Evolutionary conservation across 129 eudicot species (phyloP), one percentile per base, ranked within the genome.

Genomic region (Tagetes erecta): DNA sequence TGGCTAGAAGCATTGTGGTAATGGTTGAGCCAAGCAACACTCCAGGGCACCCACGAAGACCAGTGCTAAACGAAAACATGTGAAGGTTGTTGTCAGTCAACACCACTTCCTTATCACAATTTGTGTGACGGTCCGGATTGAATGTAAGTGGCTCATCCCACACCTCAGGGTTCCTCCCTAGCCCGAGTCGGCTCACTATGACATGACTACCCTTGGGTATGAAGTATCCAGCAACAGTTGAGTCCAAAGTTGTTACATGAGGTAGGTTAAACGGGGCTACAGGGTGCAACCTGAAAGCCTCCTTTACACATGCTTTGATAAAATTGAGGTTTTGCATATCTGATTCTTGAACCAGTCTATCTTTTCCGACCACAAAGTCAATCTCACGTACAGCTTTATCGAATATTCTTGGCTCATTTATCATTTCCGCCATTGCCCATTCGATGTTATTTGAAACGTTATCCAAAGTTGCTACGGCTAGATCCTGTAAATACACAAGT

Each of bases 191-290:
- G 11, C 62, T 55, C 62, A 55, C 62, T 14, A 55, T 5, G 8
- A 55, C 33, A 20, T 55, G 62, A 55, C 62, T 57, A 31, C 64
- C 64, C 64, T 57, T 57, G 39, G 64, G 64, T 57, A 57, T 31
- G 37, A 57, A 57, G 37, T 57, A 31, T 8, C 64, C 39, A 57
- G 64, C 60, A 55, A 55, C 9, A 14, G 34, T 53, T 14, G 60
- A 53, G 60, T 20, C 33, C 0, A 34, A 8, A 34, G 60, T 53
- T 14, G 60, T 5, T 2, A 53, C 34, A 20, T 53, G 60, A 14
- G 60, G 60, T 2, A 20, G 8, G 60, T 53, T 53, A 10, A 53
- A 53, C 14, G 57, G 57, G 6, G 27, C 57, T 12, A 51, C 57
- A 51, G 57, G 57, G 57, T 51, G 57, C 57, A 51, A 53, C 34